Percentiles rank a stretch among this genome's conserved stretches.
phyloP scores from a whole-genome alignment of 257 asterid species.

The Plantago major region DNA sequence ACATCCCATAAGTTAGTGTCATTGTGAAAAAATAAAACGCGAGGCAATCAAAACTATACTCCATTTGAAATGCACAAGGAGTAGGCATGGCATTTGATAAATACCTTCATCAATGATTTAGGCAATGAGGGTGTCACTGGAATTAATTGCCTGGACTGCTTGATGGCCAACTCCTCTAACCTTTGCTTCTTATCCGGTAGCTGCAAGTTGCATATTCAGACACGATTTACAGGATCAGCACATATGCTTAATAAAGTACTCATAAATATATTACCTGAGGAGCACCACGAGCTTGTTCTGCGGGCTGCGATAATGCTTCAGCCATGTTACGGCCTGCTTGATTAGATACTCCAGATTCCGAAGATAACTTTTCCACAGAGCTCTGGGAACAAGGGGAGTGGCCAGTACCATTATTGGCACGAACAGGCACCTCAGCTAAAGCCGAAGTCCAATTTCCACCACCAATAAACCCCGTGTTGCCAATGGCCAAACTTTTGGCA shows the following conservation, averaged over 20 bases:
- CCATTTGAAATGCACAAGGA: too few relatives aligned
- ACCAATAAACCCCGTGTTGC: slow-evolving; percentile 47
- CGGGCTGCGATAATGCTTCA: slow-evolving; percentile 68
- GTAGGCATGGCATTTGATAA: too few relatives aligned
- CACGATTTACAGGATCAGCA: slow-evolving; percentile 11
- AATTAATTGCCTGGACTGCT: slow-evolving; percentile 78
- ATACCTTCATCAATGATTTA: slow-evolving; percentile 47
- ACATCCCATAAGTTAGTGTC: too few relatives aligned
- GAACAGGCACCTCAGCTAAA: slow-evolving; percentile 68
- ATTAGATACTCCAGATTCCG: slow-evolving; percentile 33
- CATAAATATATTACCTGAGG: slow-evolving; percentile 39
- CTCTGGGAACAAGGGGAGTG: slow-evolving; percentile 38
- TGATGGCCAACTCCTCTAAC: slow-evolving; percentile 77
- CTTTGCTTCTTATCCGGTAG: slow-evolving; percentile 66
- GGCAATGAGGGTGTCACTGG: slow-evolving; percentile 70
- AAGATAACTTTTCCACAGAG: slow-evolving; percentile 23
- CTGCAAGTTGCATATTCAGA: slow-evolving; percentile 34
- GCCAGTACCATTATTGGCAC: slow-evolving; percentile 32
- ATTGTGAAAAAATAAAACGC: too few relatives aligned
- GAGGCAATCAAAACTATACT: too few relatives aligned
- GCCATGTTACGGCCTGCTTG: slow-evolving; percentile 69
- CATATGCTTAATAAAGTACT: slow-evolving; percentile 4
- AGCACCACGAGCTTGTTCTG: slow-evolving; percentile 31
- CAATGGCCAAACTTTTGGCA: slow-evolving; percentile 53
- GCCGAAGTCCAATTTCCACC: slow-evolving; percentile 90